These are phyloP conservation scores for Talaromyces funiculosus DNA, from an alignment of 2,329 filamentous ascomycete species.

Conservation along the genomic window DNA sequence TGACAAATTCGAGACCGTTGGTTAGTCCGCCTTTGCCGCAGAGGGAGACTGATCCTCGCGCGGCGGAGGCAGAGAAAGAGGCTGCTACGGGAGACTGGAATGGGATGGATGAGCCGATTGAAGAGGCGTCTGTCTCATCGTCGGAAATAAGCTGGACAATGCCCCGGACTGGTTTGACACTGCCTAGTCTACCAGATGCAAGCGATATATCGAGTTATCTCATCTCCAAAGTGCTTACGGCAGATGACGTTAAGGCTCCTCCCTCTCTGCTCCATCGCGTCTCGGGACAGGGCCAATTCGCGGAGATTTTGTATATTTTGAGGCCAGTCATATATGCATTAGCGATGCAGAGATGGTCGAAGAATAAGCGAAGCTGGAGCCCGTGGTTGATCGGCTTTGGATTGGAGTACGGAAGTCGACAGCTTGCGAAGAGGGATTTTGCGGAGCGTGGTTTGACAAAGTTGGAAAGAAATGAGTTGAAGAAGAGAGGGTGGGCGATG, in stretches of 20 bases:
- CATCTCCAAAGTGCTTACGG: constrained; percentile 81
- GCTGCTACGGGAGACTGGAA: constrained; percentile 41
- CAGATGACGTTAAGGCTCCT: constrained; percentile 93
- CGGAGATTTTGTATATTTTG: constrained; percentile 87
- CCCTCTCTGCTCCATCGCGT: constrained; percentile 74
- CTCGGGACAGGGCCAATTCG: constrained; percentile 67
- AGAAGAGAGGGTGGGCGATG: constrained; percentile 80
- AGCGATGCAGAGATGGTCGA: constrained; percentile 67
- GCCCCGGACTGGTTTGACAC: constrained; percentile 83
- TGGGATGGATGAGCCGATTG: constrained; percentile 42
- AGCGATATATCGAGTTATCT: constrained; percentile 83
- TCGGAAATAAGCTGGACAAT: constrained; percentile 67
- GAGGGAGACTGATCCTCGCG: constrained; percentile 67
- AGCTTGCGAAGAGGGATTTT: constrained; percentile 66
- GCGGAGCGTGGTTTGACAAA: constrained; percentile 67
- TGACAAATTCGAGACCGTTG: constrained; percentile 77
- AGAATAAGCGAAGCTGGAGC: constrained; percentile 74
- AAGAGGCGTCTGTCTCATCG: constrained; percentile 27
- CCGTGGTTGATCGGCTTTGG: constrained; percentile 85
- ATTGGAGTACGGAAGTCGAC: constrained; percentile 83
- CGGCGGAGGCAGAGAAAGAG: constrained; percentile 49
- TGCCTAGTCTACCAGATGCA: constrained; percentile 75
- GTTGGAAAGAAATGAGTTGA: constrained; percentile 84
- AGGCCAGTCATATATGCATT: constrained; percentile 82
- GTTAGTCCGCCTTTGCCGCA: constrained; percentile 81